These are phyloP conservation scores for Fusarium subglutinans DNA, from an alignment of 2,329 filamentous ascomycete genomes.

Conservation along the genomic window DNA sequence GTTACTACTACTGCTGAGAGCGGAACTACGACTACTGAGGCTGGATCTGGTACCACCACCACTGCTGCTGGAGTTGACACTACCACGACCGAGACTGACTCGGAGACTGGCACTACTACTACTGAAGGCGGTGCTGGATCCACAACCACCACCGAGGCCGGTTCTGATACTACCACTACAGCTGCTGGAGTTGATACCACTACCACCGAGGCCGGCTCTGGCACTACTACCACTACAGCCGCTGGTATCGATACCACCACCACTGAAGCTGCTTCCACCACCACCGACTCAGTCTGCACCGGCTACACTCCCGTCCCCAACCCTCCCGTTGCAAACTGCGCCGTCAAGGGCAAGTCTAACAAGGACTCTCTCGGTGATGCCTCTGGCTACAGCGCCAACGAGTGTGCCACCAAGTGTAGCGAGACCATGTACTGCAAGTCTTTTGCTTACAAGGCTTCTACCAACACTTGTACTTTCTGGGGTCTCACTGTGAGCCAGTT, in stretches of 20 bases:
- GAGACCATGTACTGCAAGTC: not conserved
- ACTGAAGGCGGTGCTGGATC: not conserved
- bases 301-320: not conserved
- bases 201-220: not conserved
- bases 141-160: not conserved
- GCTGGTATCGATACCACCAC: not conserved
- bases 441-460: not conserved
- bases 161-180: not conserved
- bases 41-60: not conserved
- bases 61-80: not conserved
- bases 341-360: not conserved
- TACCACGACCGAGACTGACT: not conserved
- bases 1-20: conserved; percentile 5
- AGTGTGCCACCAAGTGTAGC: not conserved
- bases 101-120: not conserved
- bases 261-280: not conserved
- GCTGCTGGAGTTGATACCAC: not conserved
- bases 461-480: not conserved
- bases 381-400: not conserved
- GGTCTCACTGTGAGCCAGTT: not conserved
- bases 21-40: not conserved
- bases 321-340: not conserved
- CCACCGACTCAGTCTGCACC: conserved; percentile 5
- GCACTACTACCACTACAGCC: not conserved
- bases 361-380: not conserved